phyloP scores from a whole-genome alignment of 495 filamentous ascomycete genomes.

The Chlorociboria aeruginascens region DNA sequence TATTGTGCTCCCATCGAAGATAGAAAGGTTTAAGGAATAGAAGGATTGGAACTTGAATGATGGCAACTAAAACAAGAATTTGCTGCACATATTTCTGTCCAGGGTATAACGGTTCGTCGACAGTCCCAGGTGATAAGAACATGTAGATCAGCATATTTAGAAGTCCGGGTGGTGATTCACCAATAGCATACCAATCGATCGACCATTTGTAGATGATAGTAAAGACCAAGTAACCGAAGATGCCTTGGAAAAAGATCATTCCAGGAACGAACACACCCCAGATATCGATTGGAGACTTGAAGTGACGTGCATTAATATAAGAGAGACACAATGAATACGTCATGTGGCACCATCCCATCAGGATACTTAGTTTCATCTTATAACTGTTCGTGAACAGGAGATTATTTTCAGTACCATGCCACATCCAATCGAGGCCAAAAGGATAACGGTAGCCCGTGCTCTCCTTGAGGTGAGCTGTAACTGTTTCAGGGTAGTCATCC shows the following conservation, averaged over 20 bases:
- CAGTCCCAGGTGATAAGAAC: conserved; percentile 77
- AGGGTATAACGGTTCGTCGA: conserved; percentile 59
- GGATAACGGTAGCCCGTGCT: conserved; percentile 63
- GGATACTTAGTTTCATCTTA: conserved; percentile 99
- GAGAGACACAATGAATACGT: conserved; percentile 92
- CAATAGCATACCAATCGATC: conserved; percentile 66
- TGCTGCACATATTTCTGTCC: conserved; percentile 69
- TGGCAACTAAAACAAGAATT: conserved; percentile 67
- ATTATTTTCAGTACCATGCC: conserved; percentile 91
- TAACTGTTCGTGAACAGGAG: conserved; percentile 91
- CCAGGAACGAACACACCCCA: conserved; percentile 95
- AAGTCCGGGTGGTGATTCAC: conserved; percentile 63
- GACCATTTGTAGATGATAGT: conserved; percentile 96
- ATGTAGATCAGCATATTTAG: conserved; percentile 99
- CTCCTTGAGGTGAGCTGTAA: conserved; percentile 51
- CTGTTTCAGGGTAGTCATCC: conserved; percentile 34
- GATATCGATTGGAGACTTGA: conserved; percentile 87
- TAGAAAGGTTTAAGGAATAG: conserved; percentile 94
- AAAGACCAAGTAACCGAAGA: conserved; percentile 94
- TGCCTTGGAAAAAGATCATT: conserved; percentile 98
- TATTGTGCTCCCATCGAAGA: conserved; percentile 85
- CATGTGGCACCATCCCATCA: conserved; percentile 96
- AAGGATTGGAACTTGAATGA: conserved; percentile 78
- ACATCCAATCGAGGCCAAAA: conserved; percentile 92
- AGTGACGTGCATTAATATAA: conserved; percentile 85